Evolutionary conservation across 306 rosid species (phyloP), one percentile per base, ranked within the genome.

Genomic region (Prunus mongolica): DNA sequence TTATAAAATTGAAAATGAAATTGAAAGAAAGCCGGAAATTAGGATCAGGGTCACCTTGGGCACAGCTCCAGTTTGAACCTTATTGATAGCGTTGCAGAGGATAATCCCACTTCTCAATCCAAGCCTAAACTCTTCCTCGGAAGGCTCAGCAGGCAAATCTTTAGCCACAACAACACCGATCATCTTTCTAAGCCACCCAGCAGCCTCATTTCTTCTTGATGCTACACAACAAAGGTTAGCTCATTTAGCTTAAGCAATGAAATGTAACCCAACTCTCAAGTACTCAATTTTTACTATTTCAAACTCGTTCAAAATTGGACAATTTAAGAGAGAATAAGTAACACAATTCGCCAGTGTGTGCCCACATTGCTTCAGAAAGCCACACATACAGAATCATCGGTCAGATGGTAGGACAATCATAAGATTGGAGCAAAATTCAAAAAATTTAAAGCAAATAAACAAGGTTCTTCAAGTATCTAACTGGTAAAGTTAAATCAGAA

Each of bases 121-220:
- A 84, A 94, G 96, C 87, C 97, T 90, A 67, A 94, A 89, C 82
- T 90, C 98, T 82, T 94, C 97, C 88, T 92, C 98, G 3, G 98
- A 90, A 3, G 98, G 98, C 81, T 94, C 96, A 32, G 97, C 98
- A 0, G 98, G 98, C 72, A 94, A 85, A 80, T 94, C 97, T 78
- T 89, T 94, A 30, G 96, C 98, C n/a, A 88, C 98, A 27, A 94
- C 98, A 12, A 94, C 96, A 71, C 98, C 98, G 30, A 90, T 85
- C 97, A 84, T 88, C 92, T 90, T 94, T 38, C 98, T 88, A 73
- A 94, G 84, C 98, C 98, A 94, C 78, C 96, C 97, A 13, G 97
- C 97, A 7, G 98, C 98, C 73, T 94, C 97, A 65, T 87, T 80
- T 75, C 98, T 90, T 83, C 98, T 92, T 4, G 86, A 88, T 57